Base-by-base conservation (phyloP, 768 basidiomycete genomes). In the Daedalea quercina region DNA sequence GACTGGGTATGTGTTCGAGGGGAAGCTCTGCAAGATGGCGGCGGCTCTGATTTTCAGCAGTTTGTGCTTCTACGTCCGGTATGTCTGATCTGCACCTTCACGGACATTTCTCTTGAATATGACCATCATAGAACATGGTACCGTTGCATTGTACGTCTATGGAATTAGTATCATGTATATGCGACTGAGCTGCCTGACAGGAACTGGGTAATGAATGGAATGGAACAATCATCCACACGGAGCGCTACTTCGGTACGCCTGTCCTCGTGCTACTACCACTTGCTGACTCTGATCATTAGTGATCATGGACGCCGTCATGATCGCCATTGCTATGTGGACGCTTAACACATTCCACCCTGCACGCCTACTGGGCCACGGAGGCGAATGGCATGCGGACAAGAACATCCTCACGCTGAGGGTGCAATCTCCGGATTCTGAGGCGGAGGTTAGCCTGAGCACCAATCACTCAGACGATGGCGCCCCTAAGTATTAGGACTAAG, bases 1-100 rank as follows among this genome's bases (percentile, higher is more conserved):
- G n/a, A 59, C 57, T 19, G 48, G 37, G 19, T 57, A 25, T 23
- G 42, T 48, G 3, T 57, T 59, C 53, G 58, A 52, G 35, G 37
- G 41, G 2, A 62, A 63, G 20, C 50, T 70, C 25, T 64, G 65
- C 53, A 44, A 65, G 25, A 67, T 76, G 65, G 56, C 68, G 2
- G 23, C 57, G 15, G 74, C 67, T 3, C 59, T 78, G 26, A 56
- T 47, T 0, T 65, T 77, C 48, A 72, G 60, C 51, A 72, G 70
- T 66, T 68, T 76, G 1, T 70, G 72, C 54, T 65, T 84, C 54
- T 71, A 79, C 58, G 75, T 82, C 51, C 73, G 81, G 74, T 76
- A 53, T 28, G 73, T 52, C 22, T 17, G 34, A 24, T 40, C 17
- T 47, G 33, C 17, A 26, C 8, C 23, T 44, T 50, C 9, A 31